These are phyloP conservation scores for Penicillium sp. DNA, from an alignment of 2,329 filamentous ascomycete genomes.

Conservation along the genomic window DNA sequence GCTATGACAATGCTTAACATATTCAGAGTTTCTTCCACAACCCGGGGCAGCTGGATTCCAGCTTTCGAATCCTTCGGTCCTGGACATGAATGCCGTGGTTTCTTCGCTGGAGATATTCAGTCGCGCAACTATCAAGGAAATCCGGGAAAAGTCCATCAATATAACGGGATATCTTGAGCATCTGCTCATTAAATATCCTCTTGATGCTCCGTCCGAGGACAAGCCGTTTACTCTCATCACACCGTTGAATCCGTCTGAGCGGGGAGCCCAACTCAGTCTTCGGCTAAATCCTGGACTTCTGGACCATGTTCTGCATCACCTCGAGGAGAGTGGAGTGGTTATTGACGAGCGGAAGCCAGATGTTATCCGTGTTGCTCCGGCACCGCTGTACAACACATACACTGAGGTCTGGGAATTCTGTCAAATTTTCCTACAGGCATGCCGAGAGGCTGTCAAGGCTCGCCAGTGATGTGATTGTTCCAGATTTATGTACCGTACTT, in stretches of 20 bases:
- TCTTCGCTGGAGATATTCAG: conserved; percentile 69
- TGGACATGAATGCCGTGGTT: conserved; percentile 69
- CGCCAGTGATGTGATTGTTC: conserved; percentile 11
- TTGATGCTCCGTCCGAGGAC: conserved; percentile 24
- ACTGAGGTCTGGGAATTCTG: conserved; percentile 63
- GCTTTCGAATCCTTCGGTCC: conserved; percentile 73
- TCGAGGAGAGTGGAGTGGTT: conserved; percentile 66
- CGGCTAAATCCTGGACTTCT: conserved; percentile 62
- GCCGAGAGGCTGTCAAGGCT: conserved; percentile 33
- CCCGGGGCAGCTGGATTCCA: conserved; percentile 75
- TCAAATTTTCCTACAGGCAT: conserved; percentile 48
- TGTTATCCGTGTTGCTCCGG: conserved; percentile 76
- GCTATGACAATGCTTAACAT: not conserved
- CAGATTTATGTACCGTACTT: too few species aligned
- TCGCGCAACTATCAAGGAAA: conserved; percentile 60
- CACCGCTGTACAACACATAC: conserved; percentile 77
- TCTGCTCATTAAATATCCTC: conserved; percentile 47
- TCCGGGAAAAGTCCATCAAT: conserved; percentile 65
- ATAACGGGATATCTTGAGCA: conserved; percentile 72
- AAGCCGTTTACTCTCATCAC: conserved; percentile 61
- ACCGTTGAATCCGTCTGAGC: conserved; percentile 58
- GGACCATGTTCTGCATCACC: conserved; percentile 57
- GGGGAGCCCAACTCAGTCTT: conserved; percentile 75
- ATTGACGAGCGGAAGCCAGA: conserved; percentile 80
- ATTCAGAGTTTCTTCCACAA: conserved; percentile 62